A percentile compares a stretch with the other conserved stretches of the same genome.
Evolutionary conservation across 2,329 filamentous ascomycete genomes (phyloP).

Genomic region (Neofusicoccum ribis): DNA sequence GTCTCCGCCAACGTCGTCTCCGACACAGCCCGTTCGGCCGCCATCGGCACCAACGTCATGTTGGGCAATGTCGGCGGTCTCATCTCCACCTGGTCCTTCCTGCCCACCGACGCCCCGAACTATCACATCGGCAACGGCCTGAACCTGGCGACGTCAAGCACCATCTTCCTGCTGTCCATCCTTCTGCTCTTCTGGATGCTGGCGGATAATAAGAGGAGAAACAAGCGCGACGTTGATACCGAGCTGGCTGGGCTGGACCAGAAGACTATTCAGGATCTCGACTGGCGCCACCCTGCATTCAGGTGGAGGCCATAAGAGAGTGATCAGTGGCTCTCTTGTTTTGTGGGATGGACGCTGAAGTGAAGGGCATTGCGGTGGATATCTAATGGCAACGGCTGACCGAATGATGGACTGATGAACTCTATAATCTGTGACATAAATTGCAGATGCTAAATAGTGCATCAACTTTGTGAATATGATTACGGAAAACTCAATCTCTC

Average conservation of each 20-base stretch:
- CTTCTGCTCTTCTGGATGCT: slow-evolving; percentile 61
- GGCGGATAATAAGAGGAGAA: slow-evolving; percentile 61
- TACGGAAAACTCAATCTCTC: no score
- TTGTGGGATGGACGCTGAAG: background rate
- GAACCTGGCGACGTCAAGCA: slow-evolving; percentile 64
- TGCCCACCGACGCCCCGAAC: slow-evolving; percentile 63
- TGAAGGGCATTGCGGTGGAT: no score
- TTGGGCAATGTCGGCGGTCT: slow-evolving; percentile 71
- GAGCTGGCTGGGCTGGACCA: slow-evolving; percentile 56
- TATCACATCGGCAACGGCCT: slow-evolving; percentile 72
- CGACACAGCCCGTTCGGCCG: slow-evolving; percentile 67
- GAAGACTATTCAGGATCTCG: slow-evolving; percentile 59
- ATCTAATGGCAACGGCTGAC: no score
- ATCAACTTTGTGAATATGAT: no score
- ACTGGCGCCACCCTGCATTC: slow-evolving; percentile 68
- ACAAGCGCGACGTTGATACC: slow-evolving; percentile 55
- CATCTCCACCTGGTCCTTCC: slow-evolving; percentile 65
- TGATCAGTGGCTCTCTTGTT: no score
- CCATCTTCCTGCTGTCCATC: slow-evolving; percentile 55
- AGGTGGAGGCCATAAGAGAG: slow-evolving; percentile 52
- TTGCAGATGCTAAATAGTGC: no score
- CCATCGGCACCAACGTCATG: slow-evolving; percentile 70
- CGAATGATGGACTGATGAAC: no score
- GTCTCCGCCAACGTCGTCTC: slow-evolving; percentile 70
- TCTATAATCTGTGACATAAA: no score